These are phyloP conservation scores for Sugiyamaella floridensis DNA, from an alignment of 805 yeast genomes.

Conservation along the genomic window DNA sequence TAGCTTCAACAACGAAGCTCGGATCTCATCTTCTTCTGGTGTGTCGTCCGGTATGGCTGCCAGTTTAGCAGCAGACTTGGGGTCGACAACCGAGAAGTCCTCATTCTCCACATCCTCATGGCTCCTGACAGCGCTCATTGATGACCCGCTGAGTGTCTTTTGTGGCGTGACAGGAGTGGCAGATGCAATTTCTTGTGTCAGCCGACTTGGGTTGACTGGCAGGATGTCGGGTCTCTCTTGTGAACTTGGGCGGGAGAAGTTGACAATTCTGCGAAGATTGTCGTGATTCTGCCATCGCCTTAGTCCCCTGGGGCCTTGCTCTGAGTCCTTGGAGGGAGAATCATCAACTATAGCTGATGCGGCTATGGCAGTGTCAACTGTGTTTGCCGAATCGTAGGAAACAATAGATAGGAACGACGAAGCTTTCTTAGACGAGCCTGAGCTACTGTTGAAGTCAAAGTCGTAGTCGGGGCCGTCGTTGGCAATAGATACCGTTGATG, in stretches of 20 bases:
- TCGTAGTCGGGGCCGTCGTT: not conserved
- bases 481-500: not conserved
- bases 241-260: slow-evolving; percentile 10
- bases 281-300: slow-evolving; percentile 7
- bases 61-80: slow-evolving; percentile 3
- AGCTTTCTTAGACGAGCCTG: not conserved
- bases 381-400: slow-evolving; percentile 30
- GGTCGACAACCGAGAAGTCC: slow-evolving; percentile 30
- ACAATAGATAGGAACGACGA: slow-evolving; percentile 1
- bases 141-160: not conserved
- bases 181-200: not conserved
- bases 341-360: slow-evolving; percentile 1
- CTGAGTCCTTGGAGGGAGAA: slow-evolving; percentile 7
- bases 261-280: slow-evolving; percentile 8
- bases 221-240: slow-evolving; percentile 25
- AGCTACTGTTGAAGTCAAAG: slow-evolving; percentile 5
- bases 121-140: not conserved
- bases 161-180: not conserved
- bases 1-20: slow-evolving; percentile 65
- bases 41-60: slow-evolving; percentile 65
- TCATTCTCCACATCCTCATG: slow-evolving; percentile 63
- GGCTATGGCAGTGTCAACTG: slow-evolving; percentile 3
- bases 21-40: slow-evolving; percentile 60
- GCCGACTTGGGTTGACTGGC: not conserved
- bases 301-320: not conserved